Conservation (phyloP, 768 basidiomycete species). For the Sporobolomyces pararoseus region DNA sequence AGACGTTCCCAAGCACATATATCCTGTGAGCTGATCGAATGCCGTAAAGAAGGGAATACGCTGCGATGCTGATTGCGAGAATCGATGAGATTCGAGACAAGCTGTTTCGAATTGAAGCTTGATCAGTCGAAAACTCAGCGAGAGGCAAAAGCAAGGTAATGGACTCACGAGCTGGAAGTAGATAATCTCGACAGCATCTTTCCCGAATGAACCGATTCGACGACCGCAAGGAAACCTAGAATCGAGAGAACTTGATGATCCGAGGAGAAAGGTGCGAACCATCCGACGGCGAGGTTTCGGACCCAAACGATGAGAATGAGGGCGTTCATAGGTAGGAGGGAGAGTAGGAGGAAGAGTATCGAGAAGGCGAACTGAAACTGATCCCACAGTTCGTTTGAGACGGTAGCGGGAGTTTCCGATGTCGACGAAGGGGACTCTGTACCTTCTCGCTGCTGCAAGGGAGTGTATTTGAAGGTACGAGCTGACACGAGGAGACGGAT, state of each 20-base stretch:
- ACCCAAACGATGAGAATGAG: slow-evolving; percentile 84
- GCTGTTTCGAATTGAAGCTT: no score
- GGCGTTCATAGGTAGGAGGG: slow-evolving; percentile 66
- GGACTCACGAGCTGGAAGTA: neutral
- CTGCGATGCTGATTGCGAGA: slow-evolving; percentile 50
- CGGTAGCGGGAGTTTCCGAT: no score
- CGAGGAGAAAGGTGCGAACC: slow-evolving; percentile 71
- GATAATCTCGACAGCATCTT: slow-evolving; percentile 11
- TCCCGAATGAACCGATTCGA: slow-evolving; percentile 40
- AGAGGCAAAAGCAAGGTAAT: neutral
- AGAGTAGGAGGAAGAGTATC: slow-evolving; percentile 70
- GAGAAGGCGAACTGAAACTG: slow-evolving; percentile 35
- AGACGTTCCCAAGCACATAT: slow-evolving; percentile 61
- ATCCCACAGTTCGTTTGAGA: slow-evolving; percentile 2
- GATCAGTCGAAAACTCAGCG: neutral
- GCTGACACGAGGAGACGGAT: slow-evolving; percentile 42
- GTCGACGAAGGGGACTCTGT: no score
- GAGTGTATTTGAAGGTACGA: neutral
- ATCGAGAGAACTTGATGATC: slow-evolving; percentile 58
- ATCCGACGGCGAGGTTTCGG: slow-evolving; percentile 72
- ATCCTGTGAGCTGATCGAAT: slow-evolving; percentile 64
- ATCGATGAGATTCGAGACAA: neutral
- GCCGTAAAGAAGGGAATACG: slow-evolving; percentile 63
- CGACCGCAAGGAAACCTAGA: slow-evolving; percentile 42
- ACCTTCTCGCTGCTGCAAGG: neutral